phyloP scores from a whole-genome alignment of 768 basidiomycete species.

The Asterophora lycoperdoides region DNA sequence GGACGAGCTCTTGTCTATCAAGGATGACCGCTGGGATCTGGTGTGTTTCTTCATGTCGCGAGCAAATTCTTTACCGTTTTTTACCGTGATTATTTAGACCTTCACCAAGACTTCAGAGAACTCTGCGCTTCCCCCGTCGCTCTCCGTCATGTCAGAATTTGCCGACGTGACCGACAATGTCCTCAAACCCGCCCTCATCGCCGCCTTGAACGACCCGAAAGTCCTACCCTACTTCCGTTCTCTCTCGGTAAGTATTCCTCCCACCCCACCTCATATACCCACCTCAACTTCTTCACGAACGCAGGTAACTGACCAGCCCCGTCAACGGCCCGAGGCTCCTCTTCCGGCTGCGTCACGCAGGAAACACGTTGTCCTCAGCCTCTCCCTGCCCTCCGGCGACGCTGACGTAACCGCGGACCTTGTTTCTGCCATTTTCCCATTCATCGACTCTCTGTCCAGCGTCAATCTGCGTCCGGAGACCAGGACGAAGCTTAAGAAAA shows the following conservation, averaged over 20 bases:
- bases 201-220: conserved; percentile 59
- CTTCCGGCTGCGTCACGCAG: conserved; percentile 47
- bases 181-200: conserved; percentile 56
- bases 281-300: conserved; percentile 6
- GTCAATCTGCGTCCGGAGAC: conserved; percentile 77
- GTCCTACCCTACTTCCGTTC: conserved; percentile 79
- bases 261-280: background rate
- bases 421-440: conserved; percentile 64
- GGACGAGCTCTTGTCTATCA: conserved; percentile 66
- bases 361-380: conserved; percentile 72
- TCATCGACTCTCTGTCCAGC: conserved; percentile 65
- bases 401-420: conserved; percentile 52
- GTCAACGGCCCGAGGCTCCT: conserved; percentile 56
- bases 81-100: conserved; percentile 36
- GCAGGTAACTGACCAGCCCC: conserved; percentile 83
- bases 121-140: conserved; percentile 49
- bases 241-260: conserved; percentile 55
- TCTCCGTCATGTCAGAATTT: conserved; percentile 84
- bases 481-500: conserved; percentile 67
- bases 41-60: conserved; percentile 43
- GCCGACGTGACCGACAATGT: conserved; percentile 81
- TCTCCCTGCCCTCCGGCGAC: conserved; percentile 49
- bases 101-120: conserved; percentile 79
- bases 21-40: conserved; percentile 79
- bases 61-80: background rate